Evolutionary conservation across 2,329 filamentous ascomycete species (phyloP).

Genomic region (Curvularia sp.): DNA sequence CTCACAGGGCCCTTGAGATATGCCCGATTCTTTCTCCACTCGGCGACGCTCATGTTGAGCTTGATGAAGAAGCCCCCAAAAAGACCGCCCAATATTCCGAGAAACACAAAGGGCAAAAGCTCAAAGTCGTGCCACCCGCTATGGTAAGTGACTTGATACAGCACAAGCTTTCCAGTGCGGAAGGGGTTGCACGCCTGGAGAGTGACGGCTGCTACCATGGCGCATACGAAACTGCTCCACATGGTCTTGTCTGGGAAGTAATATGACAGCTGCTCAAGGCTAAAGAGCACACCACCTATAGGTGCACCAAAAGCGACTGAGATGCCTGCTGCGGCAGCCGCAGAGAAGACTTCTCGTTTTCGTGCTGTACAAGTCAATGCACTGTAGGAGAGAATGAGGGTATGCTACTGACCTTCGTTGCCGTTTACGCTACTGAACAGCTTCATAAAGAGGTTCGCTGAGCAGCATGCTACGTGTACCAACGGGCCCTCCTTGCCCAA

Average conservation of each 20-base stretch:
- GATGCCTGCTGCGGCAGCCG: conserved; percentile 89
- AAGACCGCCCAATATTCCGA: conserved; percentile 89
- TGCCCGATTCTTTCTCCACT: conserved; percentile 76
- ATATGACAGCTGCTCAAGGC: conserved; percentile 93
- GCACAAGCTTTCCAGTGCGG: conserved; percentile 89
- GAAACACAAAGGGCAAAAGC: conserved; percentile 81
- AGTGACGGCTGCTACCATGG: conserved; percentile 96
- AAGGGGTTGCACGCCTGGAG: conserved; percentile 94
- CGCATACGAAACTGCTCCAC: conserved; percentile 99
- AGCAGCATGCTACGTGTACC: conserved; percentile 96
- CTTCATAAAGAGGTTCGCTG: conserved; percentile 92
- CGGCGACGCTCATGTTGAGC: conserved; percentile 84
- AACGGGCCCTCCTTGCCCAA: conserved; percentile 94
- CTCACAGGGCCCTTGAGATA: conserved; percentile 73
- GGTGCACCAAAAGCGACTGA: conserved; percentile 94
- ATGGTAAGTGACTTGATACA: conserved; percentile 95
- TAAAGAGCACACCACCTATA: conserved; percentile 93
- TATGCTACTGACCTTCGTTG: conserved; percentile 74
- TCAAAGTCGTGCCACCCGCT: conserved; percentile 95
- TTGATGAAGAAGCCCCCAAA: conserved; percentile 96
- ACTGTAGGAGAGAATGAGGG: background rate
- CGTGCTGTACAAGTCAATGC: conserved; percentile 66
- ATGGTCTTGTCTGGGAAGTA: conserved; percentile 99
- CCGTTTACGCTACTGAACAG: conserved; percentile 79
- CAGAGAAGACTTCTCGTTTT: conserved; percentile 91